A percentile compares a stretch with the other conserved stretches of the same genome.
phyloP scores from a whole-genome alignment of 2,329 filamentous ascomycete genomes.

The Hawksworthiomyces lignivorus region DNA sequence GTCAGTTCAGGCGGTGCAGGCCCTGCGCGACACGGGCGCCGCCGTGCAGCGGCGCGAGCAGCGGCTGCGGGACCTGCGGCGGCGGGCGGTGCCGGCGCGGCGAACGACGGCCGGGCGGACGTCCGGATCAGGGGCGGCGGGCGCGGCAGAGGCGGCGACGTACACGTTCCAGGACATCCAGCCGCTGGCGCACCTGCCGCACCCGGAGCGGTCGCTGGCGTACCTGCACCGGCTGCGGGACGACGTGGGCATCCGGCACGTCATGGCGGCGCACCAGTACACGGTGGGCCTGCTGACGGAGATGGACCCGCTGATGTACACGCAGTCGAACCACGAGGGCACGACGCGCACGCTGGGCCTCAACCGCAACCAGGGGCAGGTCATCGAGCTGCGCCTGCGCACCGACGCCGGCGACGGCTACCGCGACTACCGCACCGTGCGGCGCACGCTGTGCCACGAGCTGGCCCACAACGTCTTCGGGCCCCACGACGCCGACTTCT shows the following conservation, averaged over 20 bases:
- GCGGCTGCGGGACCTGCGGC: constrained; percentile 9
- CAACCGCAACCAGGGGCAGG: constrained; percentile 81
- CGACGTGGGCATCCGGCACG: constrained; percentile 76
- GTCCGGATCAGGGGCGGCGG: constrained; percentile 43
- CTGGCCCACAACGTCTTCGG: constrained; percentile 85
- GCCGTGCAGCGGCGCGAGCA: constrained; percentile 10
- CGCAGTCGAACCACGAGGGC: constrained; percentile 60
- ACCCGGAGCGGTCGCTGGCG: constrained; percentile 59
- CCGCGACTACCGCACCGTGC: constrained; percentile 82
- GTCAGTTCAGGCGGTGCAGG: constrained; percentile 16
- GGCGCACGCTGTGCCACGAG: constrained; percentile 91
- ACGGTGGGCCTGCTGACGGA: constrained; percentile 81
- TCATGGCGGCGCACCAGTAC: constrained; percentile 81
- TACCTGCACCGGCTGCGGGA: constrained; percentile 70
- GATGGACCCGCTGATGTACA: constrained; percentile 86
- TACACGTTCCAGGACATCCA: constrained; percentile 79
- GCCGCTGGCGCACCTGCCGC: constrained; percentile 69
- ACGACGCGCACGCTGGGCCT: constrained; percentile 72
- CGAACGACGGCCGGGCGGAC: constrained; percentile 18
- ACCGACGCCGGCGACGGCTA: constrained; percentile 95
- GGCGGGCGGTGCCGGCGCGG: background rate
- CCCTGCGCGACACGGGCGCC: constrained; percentile 17
- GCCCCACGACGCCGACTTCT: constrained; percentile 80
- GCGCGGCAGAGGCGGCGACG: constrained; percentile 18
- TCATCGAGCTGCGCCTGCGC: constrained; percentile 82